These are phyloP conservation scores for Orychophragmus violaceus DNA, from an alignment of 345 rosid species.

Conservation along the genomic window DNA sequence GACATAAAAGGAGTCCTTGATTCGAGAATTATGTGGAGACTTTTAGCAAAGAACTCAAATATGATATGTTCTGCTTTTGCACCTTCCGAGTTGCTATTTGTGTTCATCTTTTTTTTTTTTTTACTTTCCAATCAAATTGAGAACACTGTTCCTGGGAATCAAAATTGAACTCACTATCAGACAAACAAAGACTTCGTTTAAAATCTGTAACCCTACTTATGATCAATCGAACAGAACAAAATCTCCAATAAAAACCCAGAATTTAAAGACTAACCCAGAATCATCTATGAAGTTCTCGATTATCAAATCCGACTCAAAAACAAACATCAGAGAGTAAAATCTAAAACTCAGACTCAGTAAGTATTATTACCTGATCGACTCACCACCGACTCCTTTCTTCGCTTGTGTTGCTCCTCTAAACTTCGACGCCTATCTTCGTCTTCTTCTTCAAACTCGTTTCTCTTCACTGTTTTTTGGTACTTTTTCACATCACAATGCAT, in stretches of 20 bases:
- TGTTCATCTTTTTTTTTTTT: constrained; percentile 31
- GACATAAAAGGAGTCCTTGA: too few relatives aligned
- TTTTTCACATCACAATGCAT: too few relatives aligned
- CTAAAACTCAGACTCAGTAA: constrained; percentile 8
- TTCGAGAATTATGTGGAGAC: too few relatives aligned
- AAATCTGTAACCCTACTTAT: not conserved
- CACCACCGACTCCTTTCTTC: constrained; percentile 1
- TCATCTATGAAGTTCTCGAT: constrained; percentile 1
- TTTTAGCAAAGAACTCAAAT: too few relatives aligned
- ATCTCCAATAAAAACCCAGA: constrained; percentile 1
- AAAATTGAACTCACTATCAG: not conserved
- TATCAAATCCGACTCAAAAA: constrained; percentile 3
- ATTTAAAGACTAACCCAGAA: not conserved
- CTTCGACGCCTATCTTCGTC: not conserved
- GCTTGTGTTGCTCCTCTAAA: too few relatives aligned
- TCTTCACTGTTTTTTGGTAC: not conserved
- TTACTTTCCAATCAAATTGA: constrained; percentile 2
- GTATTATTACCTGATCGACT: constrained; percentile 18
- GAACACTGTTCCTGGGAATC: too few relatives aligned
- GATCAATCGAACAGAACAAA: constrained; percentile 20
- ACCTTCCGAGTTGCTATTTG: constrained; percentile 44
- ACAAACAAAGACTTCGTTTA: not conserved
- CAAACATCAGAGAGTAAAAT: not conserved
- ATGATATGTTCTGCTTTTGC: too few relatives aligned
- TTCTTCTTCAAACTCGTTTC: not conserved